Evolutionary conservation across 306 rosid genomes (phyloP).

Genomic region (Mimosa bimucronata): DNA sequence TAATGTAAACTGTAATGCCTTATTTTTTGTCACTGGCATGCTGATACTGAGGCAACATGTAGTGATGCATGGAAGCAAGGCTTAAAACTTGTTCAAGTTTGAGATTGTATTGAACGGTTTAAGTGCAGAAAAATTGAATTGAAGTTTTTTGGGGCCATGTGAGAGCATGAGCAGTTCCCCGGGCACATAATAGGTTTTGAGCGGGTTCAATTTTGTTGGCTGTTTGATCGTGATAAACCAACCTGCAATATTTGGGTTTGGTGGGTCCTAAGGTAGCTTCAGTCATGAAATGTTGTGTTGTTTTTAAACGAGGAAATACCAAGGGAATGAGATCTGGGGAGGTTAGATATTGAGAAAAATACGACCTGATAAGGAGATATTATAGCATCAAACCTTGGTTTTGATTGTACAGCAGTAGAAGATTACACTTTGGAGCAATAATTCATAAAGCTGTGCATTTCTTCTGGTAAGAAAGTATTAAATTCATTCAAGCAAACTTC

Average conservation of each 20-base stretch:
- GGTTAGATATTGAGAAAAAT: neutral
- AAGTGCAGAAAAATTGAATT: too few species aligned
- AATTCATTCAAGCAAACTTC: neutral
- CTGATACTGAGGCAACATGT: neutral
- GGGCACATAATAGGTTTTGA: neutral
- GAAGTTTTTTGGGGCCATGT: too few species aligned
- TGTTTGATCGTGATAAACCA: neutral
- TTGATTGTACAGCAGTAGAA: neutral
- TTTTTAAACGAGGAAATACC: neutral
- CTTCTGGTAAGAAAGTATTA: neutral
- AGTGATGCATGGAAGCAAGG: neutral
- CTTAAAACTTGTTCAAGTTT: too few species aligned
- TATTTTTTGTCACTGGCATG: constrained; percentile 9
- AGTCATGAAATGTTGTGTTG: neutral
- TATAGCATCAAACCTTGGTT: neutral
- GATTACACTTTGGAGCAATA: neutral
- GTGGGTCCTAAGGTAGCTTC: neutral
- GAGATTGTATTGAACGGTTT: too few species aligned
- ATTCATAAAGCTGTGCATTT: neutral
- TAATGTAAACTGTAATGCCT: constrained; percentile 5
- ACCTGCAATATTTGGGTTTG: neutral
- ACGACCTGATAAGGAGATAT: neutral
- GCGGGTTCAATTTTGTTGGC: neutral
- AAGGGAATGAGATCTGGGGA: neutral
- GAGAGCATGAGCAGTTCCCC: too few species aligned